Base-by-base conservation (phyloP, 2,329 filamentous ascomycete genomes). In the Pestalotiopsis sp. region DNA sequence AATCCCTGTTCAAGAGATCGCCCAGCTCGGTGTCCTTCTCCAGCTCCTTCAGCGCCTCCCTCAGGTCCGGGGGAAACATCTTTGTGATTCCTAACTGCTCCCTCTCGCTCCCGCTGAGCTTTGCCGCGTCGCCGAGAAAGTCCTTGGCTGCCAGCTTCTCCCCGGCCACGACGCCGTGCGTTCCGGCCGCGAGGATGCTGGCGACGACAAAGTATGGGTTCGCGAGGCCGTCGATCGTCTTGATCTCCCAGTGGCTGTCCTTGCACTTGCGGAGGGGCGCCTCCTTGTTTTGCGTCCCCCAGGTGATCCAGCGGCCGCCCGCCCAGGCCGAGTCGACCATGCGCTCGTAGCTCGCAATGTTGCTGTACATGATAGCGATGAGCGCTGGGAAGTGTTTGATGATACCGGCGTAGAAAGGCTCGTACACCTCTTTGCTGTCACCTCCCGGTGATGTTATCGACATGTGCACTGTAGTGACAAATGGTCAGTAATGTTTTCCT, bases 221-320 rank as follows among this genome's bases (percentile, higher is more conserved):
- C 3, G 93, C 92, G 20, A 94, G 80, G 0, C 93, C 93, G 74
- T 97, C 93, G n/a, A 95, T 75, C 67, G 87, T 89, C 75, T 93
- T 91, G 25, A 97, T 73, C 79, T 97, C 93, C 91, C 93, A 97
- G 75, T 93, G 91, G 23, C 88, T 89, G 2, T 78, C 81, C 3
- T 82, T 81, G 62, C 94, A 86, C 76, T 91, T 90, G 13, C 93
- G 87, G 11, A 97, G 82, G 0, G 93, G 91, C 4, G 89, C 85
- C 81, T 95, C 92, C 20, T 92, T 89, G 78, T 96, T 96, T 79
- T 96, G 90, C 4, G 89, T 92, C 13, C 93, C 93, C 93, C 93
- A 97, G 0, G 91, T 82, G 0, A 95, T 87, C 90, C 91, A 95
- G 7, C 90, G 87, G 0, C 92, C 92, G n/a, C 92, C 92, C 0